Evolutionary conservation across 2,329 filamentous ascomycete species (phyloP).

Genomic region (Paecilomyces variotii): DNA sequence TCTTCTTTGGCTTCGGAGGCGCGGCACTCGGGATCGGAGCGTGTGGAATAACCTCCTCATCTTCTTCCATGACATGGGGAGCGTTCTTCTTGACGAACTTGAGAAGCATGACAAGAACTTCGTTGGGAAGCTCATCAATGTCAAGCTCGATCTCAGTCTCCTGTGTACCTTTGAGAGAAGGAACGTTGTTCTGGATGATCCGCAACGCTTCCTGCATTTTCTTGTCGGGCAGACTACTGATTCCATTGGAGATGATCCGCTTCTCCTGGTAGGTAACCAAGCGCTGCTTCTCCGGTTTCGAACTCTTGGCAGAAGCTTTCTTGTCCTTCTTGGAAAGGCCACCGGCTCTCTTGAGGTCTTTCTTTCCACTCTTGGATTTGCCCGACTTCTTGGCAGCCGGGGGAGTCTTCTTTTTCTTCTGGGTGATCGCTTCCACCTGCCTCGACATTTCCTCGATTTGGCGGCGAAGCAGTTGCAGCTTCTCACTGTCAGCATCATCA

Average conservation of each 20-base stretch:
- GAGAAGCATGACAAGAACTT: slow-evolving; percentile 38
- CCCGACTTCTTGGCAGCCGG: slow-evolving; percentile 44
- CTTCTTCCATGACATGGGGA: slow-evolving; percentile 34
- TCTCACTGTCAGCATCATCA: slow-evolving; percentile 54
- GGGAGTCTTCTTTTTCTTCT: slow-evolving; percentile 54
- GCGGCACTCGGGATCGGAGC: slow-evolving; percentile 25
- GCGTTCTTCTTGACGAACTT: slow-evolving; percentile 42
- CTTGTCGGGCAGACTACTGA: slow-evolving; percentile 69
- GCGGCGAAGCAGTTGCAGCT: slow-evolving; percentile 59
- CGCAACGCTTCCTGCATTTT: slow-evolving; percentile 73
- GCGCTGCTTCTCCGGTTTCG: slow-evolving; percentile 47
- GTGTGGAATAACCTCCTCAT: slow-evolving; percentile 28
- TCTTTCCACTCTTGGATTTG: slow-evolving; percentile 37
- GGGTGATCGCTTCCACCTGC: slow-evolving; percentile 47
- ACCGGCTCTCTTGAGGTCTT: slow-evolving; percentile 34
- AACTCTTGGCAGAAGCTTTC: slow-evolving; percentile 28
- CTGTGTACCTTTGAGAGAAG: slow-evolving; percentile 55
- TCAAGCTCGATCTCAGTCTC: slow-evolving; percentile 42
- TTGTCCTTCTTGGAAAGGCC: slow-evolving; percentile 53
- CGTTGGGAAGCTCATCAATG: slow-evolving; percentile 42
- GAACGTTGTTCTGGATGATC: slow-evolving; percentile 79
- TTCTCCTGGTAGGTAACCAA: slow-evolving; percentile 74
- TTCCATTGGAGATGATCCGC: slow-evolving; percentile 79
- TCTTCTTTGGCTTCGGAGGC: slow-evolving; percentile 41
- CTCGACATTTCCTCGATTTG: slow-evolving; percentile 69